These are phyloP conservation scores for Exophiala sp. DNA, from an alignment of 2,329 filamentous ascomycete genomes.

Conservation along the genomic window DNA sequence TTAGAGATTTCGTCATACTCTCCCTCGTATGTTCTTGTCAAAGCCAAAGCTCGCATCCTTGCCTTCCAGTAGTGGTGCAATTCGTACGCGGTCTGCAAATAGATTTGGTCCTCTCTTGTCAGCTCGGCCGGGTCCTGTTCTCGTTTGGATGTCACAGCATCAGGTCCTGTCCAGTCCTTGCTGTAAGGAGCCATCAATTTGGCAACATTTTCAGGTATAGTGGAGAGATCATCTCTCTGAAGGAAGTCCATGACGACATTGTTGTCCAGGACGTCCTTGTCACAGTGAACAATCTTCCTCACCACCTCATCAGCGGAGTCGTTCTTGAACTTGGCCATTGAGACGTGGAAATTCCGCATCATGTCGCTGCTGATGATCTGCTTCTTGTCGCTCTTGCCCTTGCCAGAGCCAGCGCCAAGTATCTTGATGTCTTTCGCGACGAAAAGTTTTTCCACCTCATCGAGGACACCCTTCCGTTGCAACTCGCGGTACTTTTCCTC, in stretches of 20 bases:
- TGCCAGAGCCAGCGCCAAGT: slow-evolving; percentile 62
- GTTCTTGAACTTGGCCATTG: slow-evolving; percentile 88
- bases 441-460: slow-evolving; percentile 96
- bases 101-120: slow-evolving; percentile 93
- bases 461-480: slow-evolving; percentile 88
- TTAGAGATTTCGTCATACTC: slow-evolving; percentile 90
- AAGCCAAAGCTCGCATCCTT: slow-evolving; percentile 81
- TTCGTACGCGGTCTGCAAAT: slow-evolving; percentile 87
- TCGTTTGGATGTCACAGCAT: slow-evolving; percentile 70
- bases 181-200: slow-evolving; percentile 94
- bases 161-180: slow-evolving; percentile 91
- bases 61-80: slow-evolving; percentile 98
- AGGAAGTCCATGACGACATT: slow-evolving; percentile 94
- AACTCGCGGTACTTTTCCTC: slow-evolving; percentile 96
- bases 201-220: slow-evolving; percentile 80
- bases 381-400: slow-evolving; percentile 92
- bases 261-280: slow-evolving; percentile 83
- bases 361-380: slow-evolving; percentile 90
- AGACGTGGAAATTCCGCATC: slow-evolving; percentile 87
- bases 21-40: slow-evolving; percentile 77
- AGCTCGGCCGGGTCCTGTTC: slow-evolving; percentile 86
- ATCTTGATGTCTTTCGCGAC: slow-evolving; percentile 95
- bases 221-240: slow-evolving; percentile 87
- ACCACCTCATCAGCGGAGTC: slow-evolving; percentile 78
- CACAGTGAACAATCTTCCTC: slow-evolving; percentile 93